Conservation (phyloP, 2,329 filamentous ascomycete species). For the Trichoderma sp. region DNA sequence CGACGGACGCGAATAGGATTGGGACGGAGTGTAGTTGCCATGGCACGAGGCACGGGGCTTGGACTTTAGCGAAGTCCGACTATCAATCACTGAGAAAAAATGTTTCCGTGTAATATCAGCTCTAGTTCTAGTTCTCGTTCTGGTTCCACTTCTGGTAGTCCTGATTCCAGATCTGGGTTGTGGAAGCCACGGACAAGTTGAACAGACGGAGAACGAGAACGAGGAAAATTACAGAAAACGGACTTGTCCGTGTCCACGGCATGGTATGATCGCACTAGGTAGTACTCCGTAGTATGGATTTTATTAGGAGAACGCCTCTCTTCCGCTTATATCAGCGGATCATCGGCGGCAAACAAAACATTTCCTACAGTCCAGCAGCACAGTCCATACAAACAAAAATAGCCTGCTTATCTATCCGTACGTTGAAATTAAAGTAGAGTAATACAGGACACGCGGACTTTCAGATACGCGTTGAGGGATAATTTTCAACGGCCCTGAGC, state of each 20-base stretch:
- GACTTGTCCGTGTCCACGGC: background rate
- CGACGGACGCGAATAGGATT: background rate
- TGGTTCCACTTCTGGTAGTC: background rate
- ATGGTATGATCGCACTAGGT: background rate
- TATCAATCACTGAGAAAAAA: background rate
- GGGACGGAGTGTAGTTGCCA: background rate
- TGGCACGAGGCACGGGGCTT: background rate
- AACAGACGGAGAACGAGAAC: background rate
- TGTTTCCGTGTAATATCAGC: too few relatives aligned
- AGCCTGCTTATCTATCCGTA: background rate
- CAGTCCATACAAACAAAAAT: background rate
- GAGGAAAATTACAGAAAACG: background rate
- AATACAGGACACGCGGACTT: background rate
- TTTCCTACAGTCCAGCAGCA: background rate
- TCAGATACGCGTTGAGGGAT: background rate
- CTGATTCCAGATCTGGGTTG: background rate
- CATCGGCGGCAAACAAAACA: background rate
- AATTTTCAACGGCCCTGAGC: background rate
- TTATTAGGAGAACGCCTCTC: background rate
- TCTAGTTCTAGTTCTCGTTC: background rate
- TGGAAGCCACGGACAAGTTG: background rate
- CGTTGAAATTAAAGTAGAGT: background rate
- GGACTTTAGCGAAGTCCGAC: background rate
- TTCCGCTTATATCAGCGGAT: background rate
- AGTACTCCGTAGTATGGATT: background rate